Conservation (phyloP, 208 protist genomes). For the Leishmania major region DNA sequence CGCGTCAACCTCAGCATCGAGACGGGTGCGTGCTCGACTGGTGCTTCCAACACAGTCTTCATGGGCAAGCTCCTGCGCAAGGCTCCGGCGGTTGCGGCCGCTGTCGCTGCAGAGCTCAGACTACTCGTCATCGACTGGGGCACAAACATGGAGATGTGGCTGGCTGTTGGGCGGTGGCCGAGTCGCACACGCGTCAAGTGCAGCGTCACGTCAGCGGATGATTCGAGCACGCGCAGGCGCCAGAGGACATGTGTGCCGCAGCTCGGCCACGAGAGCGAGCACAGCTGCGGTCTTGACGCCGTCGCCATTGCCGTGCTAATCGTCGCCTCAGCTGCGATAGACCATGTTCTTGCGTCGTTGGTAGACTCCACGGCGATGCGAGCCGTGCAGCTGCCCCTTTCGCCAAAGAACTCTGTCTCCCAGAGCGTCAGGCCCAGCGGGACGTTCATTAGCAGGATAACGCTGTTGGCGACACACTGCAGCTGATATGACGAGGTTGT, state of each 20-base stretch:
- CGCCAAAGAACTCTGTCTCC: conserved; percentile 16
- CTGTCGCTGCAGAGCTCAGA: no score
- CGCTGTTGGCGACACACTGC: conserved; percentile 13
- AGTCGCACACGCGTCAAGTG: conserved; percentile 21
- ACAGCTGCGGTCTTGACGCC: background rate
- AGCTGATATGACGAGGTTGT: conserved; percentile 1
- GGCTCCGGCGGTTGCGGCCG: no score
- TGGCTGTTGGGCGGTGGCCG: conserved; percentile 16
- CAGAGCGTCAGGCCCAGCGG: conserved; percentile 17
- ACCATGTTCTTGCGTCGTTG: conserved; percentile 34
- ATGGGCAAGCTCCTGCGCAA: background rate
- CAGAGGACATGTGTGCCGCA: conserved; percentile 23
- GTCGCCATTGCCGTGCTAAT: conserved; percentile 7
- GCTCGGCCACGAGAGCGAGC: conserved; percentile 26
- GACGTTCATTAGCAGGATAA: conserved; percentile 8
- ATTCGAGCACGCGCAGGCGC: conserved; percentile 26
- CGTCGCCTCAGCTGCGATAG: conserved; percentile 17
- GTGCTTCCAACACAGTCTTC: background rate
- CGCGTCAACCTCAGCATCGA: conserved; percentile 11
- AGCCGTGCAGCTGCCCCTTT: conserved; percentile 15
- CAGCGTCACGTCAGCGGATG: conserved; percentile 21
- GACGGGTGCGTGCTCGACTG: background rate
- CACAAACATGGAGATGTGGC: background rate
- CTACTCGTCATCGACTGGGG: background rate
- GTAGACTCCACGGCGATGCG: conserved; percentile 45